A percentile compares a stretch with the other conserved stretches of the same genome.
Conservation (phyloP, 2,329 filamentous ascomycete genomes). For the Fusarium nanum region DNA sequence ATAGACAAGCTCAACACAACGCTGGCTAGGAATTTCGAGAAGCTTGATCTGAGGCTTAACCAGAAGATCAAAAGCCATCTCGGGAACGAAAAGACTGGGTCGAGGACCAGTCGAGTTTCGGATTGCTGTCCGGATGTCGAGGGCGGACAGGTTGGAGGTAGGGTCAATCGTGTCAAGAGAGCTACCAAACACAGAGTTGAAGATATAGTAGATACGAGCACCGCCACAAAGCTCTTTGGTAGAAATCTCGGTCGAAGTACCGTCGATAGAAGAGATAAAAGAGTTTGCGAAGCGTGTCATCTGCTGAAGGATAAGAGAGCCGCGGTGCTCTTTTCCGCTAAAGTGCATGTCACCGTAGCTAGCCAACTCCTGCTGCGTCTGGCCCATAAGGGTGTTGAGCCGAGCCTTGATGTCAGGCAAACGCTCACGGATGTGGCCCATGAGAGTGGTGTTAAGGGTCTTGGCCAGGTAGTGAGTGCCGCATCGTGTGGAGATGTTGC, state of each 20-base stretch:
- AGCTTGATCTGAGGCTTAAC: constrained; percentile 99
- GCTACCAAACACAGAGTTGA: constrained; percentile 98
- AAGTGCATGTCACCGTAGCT: constrained; percentile 99
- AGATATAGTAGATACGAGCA: constrained; percentile 97
- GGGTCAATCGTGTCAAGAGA: constrained; percentile 96
- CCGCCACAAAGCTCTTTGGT: constrained; percentile 97
- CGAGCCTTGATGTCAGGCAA: constrained; percentile 98
- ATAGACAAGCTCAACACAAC: constrained; percentile 97
- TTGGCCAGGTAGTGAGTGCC: constrained; percentile 95
- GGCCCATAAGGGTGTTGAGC: constrained; percentile 98
- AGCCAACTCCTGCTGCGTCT: constrained; percentile 97
- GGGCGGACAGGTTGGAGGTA: constrained; percentile 91
- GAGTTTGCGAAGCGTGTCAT: constrained; percentile 99
- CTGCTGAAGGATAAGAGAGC: constrained; percentile 92
- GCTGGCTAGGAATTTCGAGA: constrained; percentile 91
- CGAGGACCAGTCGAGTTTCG: constrained; percentile 97
- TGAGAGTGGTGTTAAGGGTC: constrained; percentile 93
- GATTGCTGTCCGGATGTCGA: constrained; percentile 96
- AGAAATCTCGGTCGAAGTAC: constrained; percentile 97
- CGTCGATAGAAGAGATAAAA: constrained; percentile 98
- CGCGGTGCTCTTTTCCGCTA: constrained; percentile 94
- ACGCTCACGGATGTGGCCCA: constrained; percentile 95
- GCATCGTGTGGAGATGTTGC: constrained; percentile 93
- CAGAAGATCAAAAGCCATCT: constrained; percentile 95
- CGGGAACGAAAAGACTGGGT: constrained; percentile 95